A percentile compares a stretch with the other conserved stretches of the same genome.
Evolutionary conservation across 495 filamentous ascomycete genomes (phyloP).

Genomic region (Amphirosellinia nigrospora): DNA sequence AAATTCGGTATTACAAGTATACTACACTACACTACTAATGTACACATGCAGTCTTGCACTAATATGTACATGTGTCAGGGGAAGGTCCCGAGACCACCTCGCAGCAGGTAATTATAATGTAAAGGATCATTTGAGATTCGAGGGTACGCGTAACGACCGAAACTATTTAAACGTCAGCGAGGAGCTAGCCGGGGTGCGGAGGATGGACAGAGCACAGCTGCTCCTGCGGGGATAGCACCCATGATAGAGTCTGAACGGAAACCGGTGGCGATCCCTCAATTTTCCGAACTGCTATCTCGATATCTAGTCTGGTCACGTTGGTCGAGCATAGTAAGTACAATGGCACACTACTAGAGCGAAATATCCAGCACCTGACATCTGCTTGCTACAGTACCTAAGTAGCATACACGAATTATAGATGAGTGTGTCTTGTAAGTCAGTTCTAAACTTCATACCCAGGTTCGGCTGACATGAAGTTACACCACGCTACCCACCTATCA

Average conservation of each 20-base stretch:
- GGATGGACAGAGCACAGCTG: conserved; percentile 8
- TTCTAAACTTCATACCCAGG: no score
- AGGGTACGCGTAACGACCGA: conserved; percentile 16
- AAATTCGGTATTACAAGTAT: neutral
- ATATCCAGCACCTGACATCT: no score
- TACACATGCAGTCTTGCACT: neutral
- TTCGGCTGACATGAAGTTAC: conserved; percentile 10
- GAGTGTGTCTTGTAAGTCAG: no score
- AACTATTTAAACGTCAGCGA: conserved; percentile 8
- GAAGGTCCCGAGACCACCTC: conserved; percentile 6
- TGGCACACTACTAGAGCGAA: no score
- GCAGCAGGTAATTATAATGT: conserved; percentile 8
- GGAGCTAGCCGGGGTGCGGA: conserved; percentile 5
- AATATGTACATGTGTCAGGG: neutral
- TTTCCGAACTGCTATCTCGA: conserved; percentile 1
- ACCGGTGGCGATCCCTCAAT: conserved; percentile 17
- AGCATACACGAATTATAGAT: neutral
- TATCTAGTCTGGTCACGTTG: neutral
- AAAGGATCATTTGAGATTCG: conserved; percentile 19
- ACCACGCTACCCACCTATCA: neutral
- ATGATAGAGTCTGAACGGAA: conserved; percentile 11
- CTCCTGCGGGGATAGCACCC: neutral
- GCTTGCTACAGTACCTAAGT: neutral
- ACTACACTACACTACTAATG: neutral
- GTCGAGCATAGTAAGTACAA: conserved; percentile 3